Base-by-base conservation (phyloP, 2,329 filamentous ascomycete species). In the Botrytis medusae region DNA sequence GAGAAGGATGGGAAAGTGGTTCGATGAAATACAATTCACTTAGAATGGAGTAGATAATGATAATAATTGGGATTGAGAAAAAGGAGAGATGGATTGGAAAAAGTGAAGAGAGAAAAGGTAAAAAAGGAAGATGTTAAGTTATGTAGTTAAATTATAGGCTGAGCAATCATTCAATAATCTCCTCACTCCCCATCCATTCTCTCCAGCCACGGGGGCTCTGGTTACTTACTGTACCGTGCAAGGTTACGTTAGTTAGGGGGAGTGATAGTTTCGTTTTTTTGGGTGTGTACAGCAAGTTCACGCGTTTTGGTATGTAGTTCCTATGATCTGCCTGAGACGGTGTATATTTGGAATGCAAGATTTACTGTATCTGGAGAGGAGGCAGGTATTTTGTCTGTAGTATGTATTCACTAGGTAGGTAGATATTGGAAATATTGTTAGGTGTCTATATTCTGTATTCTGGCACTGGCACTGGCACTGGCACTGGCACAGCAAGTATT, bases 91-190 rank as follows among this genome's bases (percentile, higher is more conserved):
- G 69, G 51, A 57, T 57, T 29, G 25, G 14, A 18, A 9, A 9
- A 3, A 29, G 25, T 29, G n/a, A 57, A 57, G n/a, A 57, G 51
- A 57, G 51, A 29, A 57, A 29, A 57, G 51, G 4, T 29, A 46
- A 69, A 20, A 62, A 59, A 48, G 42, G 40, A 14, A 67, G 70
- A 72, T 32, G 14, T 20, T 22, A 72, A 76, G 74, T 76, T 76
- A 69, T 63, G 14, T 29, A 63, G 25, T 78, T 77, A 73, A 74
- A 78, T 76, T 78, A 78, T 77, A 77, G 77, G 71, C 70, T 72
- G 70, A 72, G 70, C 57, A 68, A 59, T 51, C 25, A 69, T 34
- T 29, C 48, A 44, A 62, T 75, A 74, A 74, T 77, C 77, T 77
- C 74, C 75, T 77, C 74, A 76, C 74, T 73, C 73, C 51, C n/a